Evolutionary conservation across 2,329 filamentous ascomycete genomes (phyloP), one percentile per base, ranked within the genome.

Genomic region (Hypoxylon sp.): DNA sequence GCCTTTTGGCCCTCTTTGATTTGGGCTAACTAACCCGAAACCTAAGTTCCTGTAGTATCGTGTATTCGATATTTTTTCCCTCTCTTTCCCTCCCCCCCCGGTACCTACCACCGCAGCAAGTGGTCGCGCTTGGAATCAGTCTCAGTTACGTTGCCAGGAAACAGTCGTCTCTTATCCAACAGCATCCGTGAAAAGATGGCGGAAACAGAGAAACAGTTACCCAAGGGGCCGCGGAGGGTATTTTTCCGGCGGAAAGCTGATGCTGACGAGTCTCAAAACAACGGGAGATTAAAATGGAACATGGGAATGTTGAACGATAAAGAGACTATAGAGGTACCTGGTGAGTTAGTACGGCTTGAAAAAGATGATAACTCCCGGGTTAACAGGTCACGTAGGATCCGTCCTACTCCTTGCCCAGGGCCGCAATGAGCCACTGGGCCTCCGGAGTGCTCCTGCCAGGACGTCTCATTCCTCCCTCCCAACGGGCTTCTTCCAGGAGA

Each of bases 251-350:
- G 45, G 50, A 67, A 61, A 16, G 22, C 50, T 14, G 40, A 45
- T 26, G 28, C 18, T 12, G 48, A 59, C 14, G 62, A 67, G 24
- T 16, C 40, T n/a, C 59, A 24, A 14, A 61, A 33, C 4, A 56
- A 63, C 14, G 66, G 65, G 26, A 70, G 64, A 40, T 61, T 71
- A 11, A 70, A 49, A 78, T 89, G 86, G 87, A 85, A 81, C 50
- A 81, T 97, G 80, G 93, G 94, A n/a, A 92, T 97, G 24, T 78
- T 97, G 68, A 94, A 93, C 73, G 93, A 96, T 72, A 87, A 82
- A 49, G 78, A 90, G 61, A 97, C 93, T 0, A 91, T 96, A 67
- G 92, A 97, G 79, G 93, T 97, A 11, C 94, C 94, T 70, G 93
- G 92, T 93, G 80, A 68, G 85, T 68, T 16, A 24, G 26, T 53